Evolutionary conservation across 257 asterid genomes (phyloP), one percentile per base, ranked within the genome.

Genomic region (Solanum virginianum): DNA sequence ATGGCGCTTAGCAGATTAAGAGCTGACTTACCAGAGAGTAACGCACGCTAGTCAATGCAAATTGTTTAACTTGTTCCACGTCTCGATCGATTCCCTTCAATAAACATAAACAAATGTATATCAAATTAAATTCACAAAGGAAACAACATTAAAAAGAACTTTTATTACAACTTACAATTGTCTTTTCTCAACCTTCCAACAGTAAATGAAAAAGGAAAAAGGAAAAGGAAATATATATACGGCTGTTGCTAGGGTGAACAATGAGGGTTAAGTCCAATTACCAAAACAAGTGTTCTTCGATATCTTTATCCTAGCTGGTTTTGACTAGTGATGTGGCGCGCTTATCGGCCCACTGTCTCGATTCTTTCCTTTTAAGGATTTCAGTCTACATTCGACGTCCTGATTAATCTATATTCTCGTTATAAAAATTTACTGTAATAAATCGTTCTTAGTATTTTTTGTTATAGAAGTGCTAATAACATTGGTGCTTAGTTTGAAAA

Each of bases 1-100:
- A 83, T n/a, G 82, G 85, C 8, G 85, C 83, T 75, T 80, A 86
- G 88, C 89, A 86, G 92, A 87, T 84, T 85, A 29, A 87, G 88
- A 85, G 89, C 92, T 87, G 92, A 90, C 97, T 91, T 91, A 92
- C 94, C 90, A 88, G 89, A 84, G 72, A 70, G 87, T 84, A 87
- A 79, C 83, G 85, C 88, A 85, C 85, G 82, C 80, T 69, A 86
- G 87, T 72, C 49, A 66, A 71, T 20, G 11, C 24, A 66, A 56
- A 70, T 63, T 32, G 80, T 41, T 82, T 82, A 14, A 10, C 53
- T 79, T 53, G 22, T 84, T 80, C 70, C 71, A 24, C 57, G 86
- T 81, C 57, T 84, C 84, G 68, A 84, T 51, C 66, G 66, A 59
- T 47, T 60, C 84, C 84, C 29, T 85, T 68, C 82, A 65, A 74